These are phyloP conservation scores for Plasmodium cynomolgi DNA, from an alignment of 169 alveolate species.

Conservation along the genomic window DNA sequence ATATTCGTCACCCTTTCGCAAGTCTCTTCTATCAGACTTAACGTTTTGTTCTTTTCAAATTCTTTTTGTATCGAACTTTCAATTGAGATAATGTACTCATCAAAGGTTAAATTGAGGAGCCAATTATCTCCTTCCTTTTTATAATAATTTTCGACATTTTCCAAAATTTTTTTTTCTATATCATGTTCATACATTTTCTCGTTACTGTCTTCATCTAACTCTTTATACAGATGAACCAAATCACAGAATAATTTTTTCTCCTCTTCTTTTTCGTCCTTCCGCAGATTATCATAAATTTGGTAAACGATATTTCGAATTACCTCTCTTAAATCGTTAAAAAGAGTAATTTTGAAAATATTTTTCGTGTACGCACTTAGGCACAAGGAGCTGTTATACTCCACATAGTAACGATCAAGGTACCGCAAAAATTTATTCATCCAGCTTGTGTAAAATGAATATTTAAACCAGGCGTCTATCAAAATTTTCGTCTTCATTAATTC, in stretches of 20 bases:
- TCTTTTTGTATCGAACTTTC: constrained; percentile 70
- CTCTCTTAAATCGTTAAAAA: constrained; percentile 56
- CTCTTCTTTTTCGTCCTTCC: constrained; percentile 27
- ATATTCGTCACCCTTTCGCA: constrained; percentile 65
- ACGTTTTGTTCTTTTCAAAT: constrained; percentile 44
- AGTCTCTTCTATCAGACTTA: constrained; percentile 50
- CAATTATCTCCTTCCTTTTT: constrained; percentile 64
- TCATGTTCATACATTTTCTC: constrained; percentile 73
- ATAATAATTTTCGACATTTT: constrained; percentile 70
- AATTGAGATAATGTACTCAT: constrained; percentile 75
- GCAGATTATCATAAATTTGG: constrained; percentile 40
- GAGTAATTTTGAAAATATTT: constrained; percentile 57
- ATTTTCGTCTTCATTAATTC: constrained; percentile 32
- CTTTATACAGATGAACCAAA: constrained; percentile 55
- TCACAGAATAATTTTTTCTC: constrained; percentile 56
- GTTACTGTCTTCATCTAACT: constrained; percentile 57
- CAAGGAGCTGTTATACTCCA: constrained; percentile 71
- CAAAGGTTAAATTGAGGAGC: constrained; percentile 49
- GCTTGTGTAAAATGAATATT: constrained; percentile 75
- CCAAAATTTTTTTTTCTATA: constrained; percentile 53
- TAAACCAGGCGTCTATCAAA: constrained; percentile 76
- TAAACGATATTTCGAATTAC: constrained; percentile 33
- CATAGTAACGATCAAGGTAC: constrained; percentile 77
- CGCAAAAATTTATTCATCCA: constrained; percentile 82
- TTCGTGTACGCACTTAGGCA: constrained; percentile 70